Evolutionary conservation across 352 stramenopile species (phyloP).

Genomic region (Thraustotheca clavata): DNA sequence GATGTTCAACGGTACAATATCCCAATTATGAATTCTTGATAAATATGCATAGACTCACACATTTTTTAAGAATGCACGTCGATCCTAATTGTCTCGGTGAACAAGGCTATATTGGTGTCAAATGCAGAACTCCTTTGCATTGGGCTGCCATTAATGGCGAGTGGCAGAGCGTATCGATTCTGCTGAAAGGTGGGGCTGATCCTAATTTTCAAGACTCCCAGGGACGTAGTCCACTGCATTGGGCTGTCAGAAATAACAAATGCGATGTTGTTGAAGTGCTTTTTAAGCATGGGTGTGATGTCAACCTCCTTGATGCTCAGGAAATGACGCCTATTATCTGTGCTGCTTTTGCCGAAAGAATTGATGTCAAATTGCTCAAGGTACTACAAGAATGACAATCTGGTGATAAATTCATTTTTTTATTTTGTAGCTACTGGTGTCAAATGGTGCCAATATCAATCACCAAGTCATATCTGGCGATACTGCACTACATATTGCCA

Average conservation of each 20-base stretch:
- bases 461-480: slow-evolving; percentile 55
- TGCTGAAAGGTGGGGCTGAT: slow-evolving; percentile 50
- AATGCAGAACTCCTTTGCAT: slow-evolving; percentile 70
- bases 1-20: slow-evolving; percentile 16
- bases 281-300: slow-evolving; percentile 43
- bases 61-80: slow-evolving; percentile 61
- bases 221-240: slow-evolving; percentile 61
- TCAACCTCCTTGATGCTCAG: slow-evolving; percentile 60
- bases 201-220: slow-evolving; percentile 58
- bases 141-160: slow-evolving; percentile 70
- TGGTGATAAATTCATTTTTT: neutral
- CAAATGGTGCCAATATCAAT: slow-evolving; percentile 60
- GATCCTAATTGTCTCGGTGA: slow-evolving; percentile 67
- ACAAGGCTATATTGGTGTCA: slow-evolving; percentile 68
- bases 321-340: slow-evolving; percentile 74
- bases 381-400: neutral
- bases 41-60: slow-evolving; percentile 29
- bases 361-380: slow-evolving; percentile 62
- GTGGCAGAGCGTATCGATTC: slow-evolving; percentile 42
- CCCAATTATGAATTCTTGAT: neutral
- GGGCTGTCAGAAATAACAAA: slow-evolving; percentile 66
- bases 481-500: slow-evolving; percentile 64
- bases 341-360: slow-evolving; percentile 57
- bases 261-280: slow-evolving; percentile 54
- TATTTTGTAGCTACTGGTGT: slow-evolving; percentile 30